Conservation (phyloP, 495 filamentous ascomycete genomes). For the Tuber microsphaerosporum region DNA sequence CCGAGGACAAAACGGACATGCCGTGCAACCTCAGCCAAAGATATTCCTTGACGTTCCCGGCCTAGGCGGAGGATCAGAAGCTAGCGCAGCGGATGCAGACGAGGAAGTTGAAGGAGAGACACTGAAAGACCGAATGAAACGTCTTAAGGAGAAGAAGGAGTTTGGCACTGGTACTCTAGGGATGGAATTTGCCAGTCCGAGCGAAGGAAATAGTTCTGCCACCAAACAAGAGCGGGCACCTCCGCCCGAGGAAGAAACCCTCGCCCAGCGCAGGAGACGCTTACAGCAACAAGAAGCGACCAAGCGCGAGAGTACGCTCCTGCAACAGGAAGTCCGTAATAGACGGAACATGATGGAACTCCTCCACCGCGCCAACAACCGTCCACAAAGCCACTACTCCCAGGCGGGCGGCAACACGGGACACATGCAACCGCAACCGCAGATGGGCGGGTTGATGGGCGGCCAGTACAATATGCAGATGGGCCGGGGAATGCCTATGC, state of each 20-base stretch:
- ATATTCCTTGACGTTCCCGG: slow-evolving; percentile 46
- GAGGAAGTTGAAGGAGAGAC: slow-evolving; percentile 69
- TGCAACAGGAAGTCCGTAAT: slow-evolving; percentile 42
- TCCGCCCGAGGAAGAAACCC: slow-evolving; percentile 69
- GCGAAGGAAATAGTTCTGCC: slow-evolving; percentile 51
- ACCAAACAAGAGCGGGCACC: slow-evolving; percentile 37
- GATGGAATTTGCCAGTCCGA: slow-evolving; percentile 66
- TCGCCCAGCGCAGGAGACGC: slow-evolving; percentile 75
- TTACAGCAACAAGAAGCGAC: slow-evolving; percentile 52
- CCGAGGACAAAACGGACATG: slow-evolving; percentile 47
- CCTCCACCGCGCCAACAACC: slow-evolving; percentile 45
- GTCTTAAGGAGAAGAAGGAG: slow-evolving; percentile 54
- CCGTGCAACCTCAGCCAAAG: slow-evolving; percentile 26
- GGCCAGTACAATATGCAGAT: slow-evolving; percentile 31
- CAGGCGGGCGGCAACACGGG: slow-evolving; percentile 23
- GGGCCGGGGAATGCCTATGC: slow-evolving; percentile 29
- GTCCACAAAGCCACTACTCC: slow-evolving; percentile 48
- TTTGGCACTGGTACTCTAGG: slow-evolving; percentile 70
- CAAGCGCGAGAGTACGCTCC: slow-evolving; percentile 39
- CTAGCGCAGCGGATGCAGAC: slow-evolving; percentile 41
- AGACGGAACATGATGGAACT: slow-evolving; percentile 66
- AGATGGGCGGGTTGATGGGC: slow-evolving; percentile 36
- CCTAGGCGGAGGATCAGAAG: slow-evolving; percentile 30
- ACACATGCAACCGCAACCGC: slow-evolving; percentile 21
- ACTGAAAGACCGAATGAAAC: slow-evolving; percentile 63